A percentile compares a stretch with the other conserved stretches of the same genome.
Evolutionary conservation across 164 flowering plant species (phyloP).

Genomic region (Berberis vulgaris): DNA sequence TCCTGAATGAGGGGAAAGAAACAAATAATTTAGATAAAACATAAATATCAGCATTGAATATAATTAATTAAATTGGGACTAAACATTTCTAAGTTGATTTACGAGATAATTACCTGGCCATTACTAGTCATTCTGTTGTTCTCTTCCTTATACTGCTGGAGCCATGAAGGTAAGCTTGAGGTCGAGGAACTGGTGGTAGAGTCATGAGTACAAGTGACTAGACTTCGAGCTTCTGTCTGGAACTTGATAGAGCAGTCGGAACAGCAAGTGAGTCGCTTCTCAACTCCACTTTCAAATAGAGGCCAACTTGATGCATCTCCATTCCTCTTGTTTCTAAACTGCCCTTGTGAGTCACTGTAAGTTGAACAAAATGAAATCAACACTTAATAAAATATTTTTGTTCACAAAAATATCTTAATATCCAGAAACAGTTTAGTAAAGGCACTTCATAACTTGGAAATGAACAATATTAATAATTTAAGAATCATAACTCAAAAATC

Average conservation of each 20-base stretch:
- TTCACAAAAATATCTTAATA: too few species aligned
- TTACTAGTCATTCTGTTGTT: slow-evolving; percentile 22
- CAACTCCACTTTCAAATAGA: slow-evolving; percentile 21
- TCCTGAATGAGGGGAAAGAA: slow-evolving; percentile 28
- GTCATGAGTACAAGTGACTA: slow-evolving; percentile 27
- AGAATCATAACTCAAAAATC: background rate
- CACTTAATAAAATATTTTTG: too few species aligned
- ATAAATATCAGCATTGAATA: background rate
- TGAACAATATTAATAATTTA: background rate
- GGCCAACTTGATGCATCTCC: slow-evolving; percentile 31
- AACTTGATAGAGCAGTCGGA: slow-evolving; percentile 46
- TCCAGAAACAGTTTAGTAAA: too few species aligned
- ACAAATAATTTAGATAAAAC: slow-evolving; percentile 1
- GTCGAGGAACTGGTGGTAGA: slow-evolving; percentile 21
- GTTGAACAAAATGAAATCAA: background rate
- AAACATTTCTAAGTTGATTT: background rate
- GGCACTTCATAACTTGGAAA: background rate
- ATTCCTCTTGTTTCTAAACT: slow-evolving; percentile 28
- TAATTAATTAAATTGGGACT: too few species aligned
- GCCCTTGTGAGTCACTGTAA: slow-evolving; percentile 31
- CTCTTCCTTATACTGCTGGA: slow-evolving; percentile 66
- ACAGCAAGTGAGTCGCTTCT: slow-evolving; percentile 45
- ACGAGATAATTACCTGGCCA: slow-evolving; percentile 38
- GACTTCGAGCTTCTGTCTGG: slow-evolving; percentile 36
- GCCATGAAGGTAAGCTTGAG: slow-evolving; percentile 84